Percentiles rank a stretch among this genome's conserved stretches.
phyloP scores from a whole-genome alignment of 345 rosid species.

The Streptanthus diversifolius region DNA sequence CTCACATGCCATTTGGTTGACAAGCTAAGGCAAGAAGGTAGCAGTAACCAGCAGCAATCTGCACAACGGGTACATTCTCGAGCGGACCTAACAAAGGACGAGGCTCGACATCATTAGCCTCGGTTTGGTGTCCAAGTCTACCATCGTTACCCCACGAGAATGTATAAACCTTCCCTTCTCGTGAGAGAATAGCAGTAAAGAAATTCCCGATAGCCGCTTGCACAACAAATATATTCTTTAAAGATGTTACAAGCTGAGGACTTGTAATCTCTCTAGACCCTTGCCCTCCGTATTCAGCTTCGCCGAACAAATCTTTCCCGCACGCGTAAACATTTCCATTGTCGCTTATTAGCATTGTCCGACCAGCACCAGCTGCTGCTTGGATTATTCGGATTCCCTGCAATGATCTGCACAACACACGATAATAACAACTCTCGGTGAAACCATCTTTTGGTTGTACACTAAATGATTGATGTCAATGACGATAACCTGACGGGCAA shows the following conservation, averaged over 20 bases:
- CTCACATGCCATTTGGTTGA: constrained; percentile 97
- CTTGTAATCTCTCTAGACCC: constrained; percentile 58
- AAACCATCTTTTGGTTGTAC: neutral
- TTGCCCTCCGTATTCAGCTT: constrained; percentile 68
- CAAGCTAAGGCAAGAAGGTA: constrained; percentile 96
- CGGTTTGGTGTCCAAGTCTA: constrained; percentile 83
- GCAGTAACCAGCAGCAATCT: constrained; percentile 96
- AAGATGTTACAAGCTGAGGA: constrained; percentile 74
- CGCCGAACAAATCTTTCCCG: constrained; percentile 89
- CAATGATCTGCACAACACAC: constrained; percentile 74
- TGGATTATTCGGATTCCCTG: constrained; percentile 93
- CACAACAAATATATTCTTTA: constrained; percentile 81
- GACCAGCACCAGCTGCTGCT: constrained; percentile 93
- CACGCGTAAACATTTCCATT: constrained; percentile 78
- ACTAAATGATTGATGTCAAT: constrained; percentile 40
- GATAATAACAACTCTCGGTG: neutral
- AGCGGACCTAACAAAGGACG: constrained; percentile 83
- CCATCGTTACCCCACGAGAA: constrained; percentile 86
- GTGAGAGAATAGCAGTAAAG: constrained; percentile 84
- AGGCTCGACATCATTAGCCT: constrained; percentile 72
- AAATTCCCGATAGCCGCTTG: constrained; percentile 95
- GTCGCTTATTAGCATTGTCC: constrained; percentile 95
- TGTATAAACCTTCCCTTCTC: constrained; percentile 94
- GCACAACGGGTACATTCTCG: constrained; percentile 84
- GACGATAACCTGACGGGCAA: constrained; percentile 68